A percentile compares a stretch with the other conserved stretches of the same genome.
Conservation (phyloP, 2,329 filamentous ascomycete genomes). For the Uncinocarpus reesii region DNA sequence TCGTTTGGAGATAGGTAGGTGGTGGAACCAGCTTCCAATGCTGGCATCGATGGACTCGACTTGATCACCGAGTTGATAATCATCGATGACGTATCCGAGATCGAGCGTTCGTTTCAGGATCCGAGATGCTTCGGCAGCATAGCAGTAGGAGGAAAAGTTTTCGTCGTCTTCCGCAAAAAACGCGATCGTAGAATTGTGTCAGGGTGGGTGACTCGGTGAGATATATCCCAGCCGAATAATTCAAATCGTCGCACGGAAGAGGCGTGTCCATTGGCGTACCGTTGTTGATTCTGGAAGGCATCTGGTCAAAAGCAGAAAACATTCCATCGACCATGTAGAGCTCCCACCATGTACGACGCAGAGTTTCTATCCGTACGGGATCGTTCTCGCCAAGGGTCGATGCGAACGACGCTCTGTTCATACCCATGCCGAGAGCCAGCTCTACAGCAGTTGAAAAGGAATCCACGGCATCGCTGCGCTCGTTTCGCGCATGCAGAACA, state of each 20-base stretch:
- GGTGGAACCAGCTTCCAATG: slow-evolving; percentile 65
- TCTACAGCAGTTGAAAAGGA: slow-evolving; percentile 59
- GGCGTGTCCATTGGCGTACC: slow-evolving; percentile 59
- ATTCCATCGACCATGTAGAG: slow-evolving; percentile 73
- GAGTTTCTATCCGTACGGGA: slow-evolving; percentile 65
- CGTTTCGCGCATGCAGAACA: slow-evolving; percentile 64
- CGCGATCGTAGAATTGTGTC: slow-evolving; percentile 63
- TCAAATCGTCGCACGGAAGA: slow-evolving; percentile 73
- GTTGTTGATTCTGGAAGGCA: slow-evolving; percentile 50
- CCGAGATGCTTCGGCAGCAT: slow-evolving; percentile 69
- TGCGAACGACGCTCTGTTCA: slow-evolving; percentile 62
- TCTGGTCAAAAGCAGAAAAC: slow-evolving; percentile 58
- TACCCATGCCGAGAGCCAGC: slow-evolving; percentile 62
- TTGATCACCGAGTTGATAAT: slow-evolving; percentile 39
- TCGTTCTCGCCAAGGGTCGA: slow-evolving; percentile 53
- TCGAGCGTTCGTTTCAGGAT: slow-evolving; percentile 66
- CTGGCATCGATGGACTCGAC: slow-evolving; percentile 50
- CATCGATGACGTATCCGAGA: slow-evolving; percentile 30
- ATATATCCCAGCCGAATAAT: slow-evolving; percentile 45
- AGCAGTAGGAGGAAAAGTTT: slow-evolving; percentile 71
- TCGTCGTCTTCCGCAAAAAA: slow-evolving; percentile 61
- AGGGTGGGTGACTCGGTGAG: slow-evolving; percentile 52
- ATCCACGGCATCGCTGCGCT: slow-evolving; percentile 57
- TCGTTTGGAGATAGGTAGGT: slow-evolving; percentile 62
- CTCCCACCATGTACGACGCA: slow-evolving; percentile 87